A percentile compares a stretch with the other conserved stretches of the same genome.
phyloP scores from a whole-genome alignment of 129 eudicot species.

The Flaveria linearis region DNA sequence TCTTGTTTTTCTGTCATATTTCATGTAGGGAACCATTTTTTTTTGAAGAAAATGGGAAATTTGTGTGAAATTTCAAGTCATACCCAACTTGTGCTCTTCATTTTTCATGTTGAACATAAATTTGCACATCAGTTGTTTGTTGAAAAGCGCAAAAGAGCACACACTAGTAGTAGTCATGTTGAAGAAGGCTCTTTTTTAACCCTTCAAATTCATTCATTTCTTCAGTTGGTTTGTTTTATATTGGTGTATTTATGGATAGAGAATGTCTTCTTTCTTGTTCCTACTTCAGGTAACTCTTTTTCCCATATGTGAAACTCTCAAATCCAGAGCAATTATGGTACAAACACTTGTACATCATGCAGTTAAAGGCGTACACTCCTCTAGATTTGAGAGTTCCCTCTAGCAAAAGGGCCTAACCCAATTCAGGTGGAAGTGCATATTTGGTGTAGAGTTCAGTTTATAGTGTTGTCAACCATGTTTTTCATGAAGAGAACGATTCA shows the following conservation, averaged over 20 bases:
- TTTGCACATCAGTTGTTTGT: constrained; percentile 33
- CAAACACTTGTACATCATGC: constrained; percentile 23
- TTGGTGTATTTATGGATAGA: constrained; percentile 17
- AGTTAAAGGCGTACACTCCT: background rate
- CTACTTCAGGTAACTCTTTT: constrained; percentile 25
- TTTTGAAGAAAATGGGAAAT: background rate
- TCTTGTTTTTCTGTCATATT: constrained; percentile 17
- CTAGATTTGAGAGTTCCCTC: constrained; percentile 28
- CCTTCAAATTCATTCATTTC: background rate
- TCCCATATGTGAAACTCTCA: constrained; percentile 21
- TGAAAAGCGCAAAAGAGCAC: constrained; percentile 35
- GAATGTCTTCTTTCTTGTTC: constrained; percentile 30
- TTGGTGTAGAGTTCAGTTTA: constrained; percentile 8
- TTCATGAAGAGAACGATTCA: background rate
- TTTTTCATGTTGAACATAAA: constrained; percentile 23
- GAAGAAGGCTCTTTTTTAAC: constrained; percentile 15
- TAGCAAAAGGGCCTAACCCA: constrained; percentile 12
- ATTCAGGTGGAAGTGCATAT: constrained; percentile 13
- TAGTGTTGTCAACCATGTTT: constrained; percentile 19
- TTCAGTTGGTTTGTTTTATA: background rate
- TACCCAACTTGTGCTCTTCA: constrained; percentile 22
- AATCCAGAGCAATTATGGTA: constrained; percentile 17
- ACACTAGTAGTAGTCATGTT: constrained; percentile 29
- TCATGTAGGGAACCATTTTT: background rate
- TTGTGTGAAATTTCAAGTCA: constrained; percentile 11